Conservation (phyloP, 495 filamentous ascomycete species). For the Geopyxis carbonaria region DNA sequence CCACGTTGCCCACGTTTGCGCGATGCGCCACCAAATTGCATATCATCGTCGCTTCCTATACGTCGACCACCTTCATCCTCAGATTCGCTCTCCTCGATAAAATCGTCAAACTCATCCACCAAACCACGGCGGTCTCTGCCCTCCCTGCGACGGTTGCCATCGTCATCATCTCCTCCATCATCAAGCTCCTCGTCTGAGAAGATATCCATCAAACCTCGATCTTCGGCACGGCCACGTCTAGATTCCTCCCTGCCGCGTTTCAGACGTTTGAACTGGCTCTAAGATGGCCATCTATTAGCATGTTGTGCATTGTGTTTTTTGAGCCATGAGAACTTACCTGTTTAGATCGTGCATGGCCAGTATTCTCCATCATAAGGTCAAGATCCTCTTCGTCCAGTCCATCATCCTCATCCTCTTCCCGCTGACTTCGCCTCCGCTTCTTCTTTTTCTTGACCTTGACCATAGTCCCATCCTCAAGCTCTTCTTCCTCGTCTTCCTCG, state of each 20-base stretch:
- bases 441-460: conserved; percentile 29
- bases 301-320: too few relatives aligned
- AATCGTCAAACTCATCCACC: conserved; percentile 83
- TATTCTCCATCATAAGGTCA: conserved; percentile 50
- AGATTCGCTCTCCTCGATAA: conserved; percentile 90
- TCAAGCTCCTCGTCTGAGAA: conserved; percentile 82
- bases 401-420: conserved; percentile 66
- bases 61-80: conserved; percentile 62
- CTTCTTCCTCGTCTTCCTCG: conserved; percentile 48
- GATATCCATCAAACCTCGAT: conserved; percentile 66
- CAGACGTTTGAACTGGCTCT: conserved; percentile 87
- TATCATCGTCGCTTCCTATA: conserved; percentile 62
- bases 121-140: conserved; percentile 35
- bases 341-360: conserved; percentile 21
- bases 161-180: conserved; percentile 34
- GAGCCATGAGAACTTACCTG: conserved; percentile 5
- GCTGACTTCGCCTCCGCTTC: conserved; percentile 52
- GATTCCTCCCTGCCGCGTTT: conserved; percentile 63
- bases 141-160: conserved; percentile 30
- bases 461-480: conserved; percentile 24
- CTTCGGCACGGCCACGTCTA: conserved; percentile 36
- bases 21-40: conserved; percentile 50
- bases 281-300: too few relatives aligned
- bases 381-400: conserved; percentile 89
- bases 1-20: conserved; percentile 15